phyloP scores from a whole-genome alignment of 2,329 filamentous ascomycete genomes.

The Fusarium sp. region DNA sequence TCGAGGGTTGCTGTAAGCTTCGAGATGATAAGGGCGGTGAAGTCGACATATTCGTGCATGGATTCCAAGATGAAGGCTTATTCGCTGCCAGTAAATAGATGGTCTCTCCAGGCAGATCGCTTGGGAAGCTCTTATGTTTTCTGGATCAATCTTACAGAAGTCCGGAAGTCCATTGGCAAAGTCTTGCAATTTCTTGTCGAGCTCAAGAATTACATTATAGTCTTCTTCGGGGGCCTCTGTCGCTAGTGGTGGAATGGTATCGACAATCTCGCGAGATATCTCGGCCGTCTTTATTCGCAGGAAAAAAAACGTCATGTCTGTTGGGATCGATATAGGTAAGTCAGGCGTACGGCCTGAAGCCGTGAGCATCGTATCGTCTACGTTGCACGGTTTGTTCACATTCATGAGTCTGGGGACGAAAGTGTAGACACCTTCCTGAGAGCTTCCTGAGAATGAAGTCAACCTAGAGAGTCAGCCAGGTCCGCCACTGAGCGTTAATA shows the following conservation, averaged over 20 bases:
- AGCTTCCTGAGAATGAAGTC: background rate
- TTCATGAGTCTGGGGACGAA: constrained; percentile 9
- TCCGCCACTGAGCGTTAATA: fast-evolving
- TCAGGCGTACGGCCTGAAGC: background rate
- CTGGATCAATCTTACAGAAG: background rate
- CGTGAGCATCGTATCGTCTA: background rate
- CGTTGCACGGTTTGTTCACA: background rate
- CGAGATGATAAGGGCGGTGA: constrained; percentile 11
- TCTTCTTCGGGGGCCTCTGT: background rate
- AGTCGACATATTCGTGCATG: constrained; percentile 10
- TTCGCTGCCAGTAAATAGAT: constrained; percentile 2
- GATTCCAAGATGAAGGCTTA: background rate
- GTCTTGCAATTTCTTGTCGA: background rate
- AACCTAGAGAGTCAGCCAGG: background rate
- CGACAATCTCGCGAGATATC: constrained; percentile 8
- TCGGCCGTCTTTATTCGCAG: background rate
- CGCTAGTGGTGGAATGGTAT: background rate
- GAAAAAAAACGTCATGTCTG: constrained; percentile 12
- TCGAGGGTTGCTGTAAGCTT: background rate
- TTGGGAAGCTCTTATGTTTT: background rate
- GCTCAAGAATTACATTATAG: background rate
- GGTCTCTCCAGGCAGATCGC: background rate
- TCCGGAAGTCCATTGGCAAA: background rate
- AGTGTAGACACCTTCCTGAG: constrained; percentile 2
- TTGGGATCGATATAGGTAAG: background rate